Evolutionary conservation across 1,139 yeast species (phyloP), one percentile per base, ranked within the genome.

Genomic region (Yamadazyma diospyri): DNA sequence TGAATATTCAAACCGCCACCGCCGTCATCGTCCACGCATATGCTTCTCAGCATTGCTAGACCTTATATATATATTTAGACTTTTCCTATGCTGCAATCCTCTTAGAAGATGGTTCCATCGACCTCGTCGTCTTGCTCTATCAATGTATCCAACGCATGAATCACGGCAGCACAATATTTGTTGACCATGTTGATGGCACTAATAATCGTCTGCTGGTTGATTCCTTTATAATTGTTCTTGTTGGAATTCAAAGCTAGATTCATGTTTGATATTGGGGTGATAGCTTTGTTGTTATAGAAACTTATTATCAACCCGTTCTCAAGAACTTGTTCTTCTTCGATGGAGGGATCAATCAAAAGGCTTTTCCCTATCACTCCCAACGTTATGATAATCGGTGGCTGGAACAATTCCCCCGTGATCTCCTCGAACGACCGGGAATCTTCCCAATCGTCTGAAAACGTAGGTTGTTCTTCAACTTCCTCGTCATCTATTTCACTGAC

Each of bases 1-100:
- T 89, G 97, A 89, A 89, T 52, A 88, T 89, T 41, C 97, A 89
- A 60, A 89, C 97, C 0, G 97, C 97, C 1, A 81, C 97, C 1
- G 97, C 97, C 0, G 88, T 89, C 18, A 77, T 88, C 26, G 95
- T 86, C 4, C 95, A 89, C 55, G 94, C 96, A 0, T 89, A 89
- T 51, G 79, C 95, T 1, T 64, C 78, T 9, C 95, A 87, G 52
- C 88, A 85, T 51, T 71, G 72, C 46, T 69, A 42, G 25, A n/a
- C 21, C 4, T 6, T 29, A 13, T 23, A 23, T 29, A 29, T 23
- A 29, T 17, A 23, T 29, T 25, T 11, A 23, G n/a, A n/a, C n/a
- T n/a, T n/a, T n/a, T n/a, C n/a, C n/a, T n/a, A n/a, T n/a, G n/a
- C n/a, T n/a, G n/a, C n/a, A n/a, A n/a, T n/a, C n/a, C n/a, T n/a